Conservation (phyloP, 1,139 yeast genomes). For the Entelexis paramagnoliae region DNA sequence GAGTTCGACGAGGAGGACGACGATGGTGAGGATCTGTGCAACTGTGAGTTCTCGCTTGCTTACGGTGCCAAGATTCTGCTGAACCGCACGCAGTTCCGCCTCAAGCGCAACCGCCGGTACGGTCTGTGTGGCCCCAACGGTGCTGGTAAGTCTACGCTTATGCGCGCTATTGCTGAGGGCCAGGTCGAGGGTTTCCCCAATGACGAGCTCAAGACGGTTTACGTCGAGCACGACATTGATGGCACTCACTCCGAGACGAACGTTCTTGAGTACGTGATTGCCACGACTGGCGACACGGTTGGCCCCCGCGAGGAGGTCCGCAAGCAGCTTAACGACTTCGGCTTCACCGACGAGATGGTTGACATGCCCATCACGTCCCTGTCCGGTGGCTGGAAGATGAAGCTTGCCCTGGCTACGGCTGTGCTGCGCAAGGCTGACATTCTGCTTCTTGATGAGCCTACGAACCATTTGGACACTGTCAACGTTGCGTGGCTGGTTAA, state of each 20-base stretch:
- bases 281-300: slow-evolving; percentile 42
- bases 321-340: slow-evolving; percentile 70
- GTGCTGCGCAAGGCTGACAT: slow-evolving; percentile 98
- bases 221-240: slow-evolving; percentile 99
- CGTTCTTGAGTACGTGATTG: slow-evolving; percentile 80
- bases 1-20: slow-evolving; percentile 97
- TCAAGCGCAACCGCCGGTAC: slow-evolving; percentile 98
- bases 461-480: slow-evolving; percentile 98
- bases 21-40: slow-evolving; percentile 99
- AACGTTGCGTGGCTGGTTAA: slow-evolving; percentile 99
- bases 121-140: slow-evolving; percentile 99
- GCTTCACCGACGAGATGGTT: slow-evolving; percentile 86
- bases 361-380: slow-evolving; percentile 87
- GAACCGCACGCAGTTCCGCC: slow-evolving; percentile 98
- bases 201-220: slow-evolving; percentile 96
- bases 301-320: slow-evolving; percentile 54
- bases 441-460: slow-evolving; percentile 97
- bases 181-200: slow-evolving; percentile 99
- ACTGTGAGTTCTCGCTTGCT: slow-evolving; percentile 99
- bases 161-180: slow-evolving; percentile 99
- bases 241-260: slow-evolving; percentile 95
- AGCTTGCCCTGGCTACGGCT: slow-evolving; percentile 98
- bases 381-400: slow-evolving; percentile 99
- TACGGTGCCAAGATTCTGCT: slow-evolving; percentile 99
- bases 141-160: slow-evolving; percentile 99